A percentile compares a stretch with the other conserved stretches of the same genome.
phyloP scores from a whole-genome alignment of 192 early-diverging fungal genomes.

The Coemansia sp. region DNA sequence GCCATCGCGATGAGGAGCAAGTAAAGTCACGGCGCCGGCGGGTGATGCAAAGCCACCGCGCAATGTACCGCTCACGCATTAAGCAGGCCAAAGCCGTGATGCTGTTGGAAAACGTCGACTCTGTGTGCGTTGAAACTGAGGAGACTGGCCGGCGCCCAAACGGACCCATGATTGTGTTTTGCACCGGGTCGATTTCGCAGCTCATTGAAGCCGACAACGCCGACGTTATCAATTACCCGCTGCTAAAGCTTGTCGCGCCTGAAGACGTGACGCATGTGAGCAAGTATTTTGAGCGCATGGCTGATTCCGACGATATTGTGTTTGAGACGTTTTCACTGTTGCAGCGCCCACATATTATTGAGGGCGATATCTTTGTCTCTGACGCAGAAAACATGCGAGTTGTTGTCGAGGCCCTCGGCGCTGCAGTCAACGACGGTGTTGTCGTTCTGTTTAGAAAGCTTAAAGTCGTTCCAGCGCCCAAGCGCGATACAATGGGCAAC shows the following conservation, averaged over 20 bases:
- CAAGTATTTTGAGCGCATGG: slow-evolving; percentile 34
- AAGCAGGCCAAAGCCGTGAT: not conserved
- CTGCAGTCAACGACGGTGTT: slow-evolving; percentile 41
- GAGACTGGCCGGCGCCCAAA: slow-evolving; percentile 8
- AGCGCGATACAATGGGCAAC: slow-evolving; percentile 24
- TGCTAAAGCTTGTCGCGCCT: slow-evolving; percentile 42
- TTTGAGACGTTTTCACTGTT: slow-evolving; percentile 41
- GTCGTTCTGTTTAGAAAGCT: slow-evolving; percentile 36
- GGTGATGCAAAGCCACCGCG: not conserved
- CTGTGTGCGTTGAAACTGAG: slow-evolving; percentile 3
- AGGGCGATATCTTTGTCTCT: slow-evolving; percentile 29
- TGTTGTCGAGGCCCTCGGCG: slow-evolving; percentile 41
- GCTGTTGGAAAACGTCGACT: not conserved
- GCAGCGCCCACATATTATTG: slow-evolving; percentile 36
- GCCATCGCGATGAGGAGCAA: not conserved
- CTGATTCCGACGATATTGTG: slow-evolving; percentile 24
- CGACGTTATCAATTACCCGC: slow-evolving; percentile 33
- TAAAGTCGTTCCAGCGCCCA: slow-evolving; percentile 13
- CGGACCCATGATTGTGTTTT: slow-evolving; percentile 42
- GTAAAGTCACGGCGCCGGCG: not conserved
- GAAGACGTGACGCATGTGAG: slow-evolving; percentile 31
- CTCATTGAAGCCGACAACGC: slow-evolving; percentile 36
- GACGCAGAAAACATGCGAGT: slow-evolving; percentile 31
- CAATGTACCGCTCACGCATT: not conserved
- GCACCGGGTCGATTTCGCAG: slow-evolving; percentile 31